Conservation (phyloP, 2,329 filamentous ascomycete species). For the Epichloe hybrida region DNA sequence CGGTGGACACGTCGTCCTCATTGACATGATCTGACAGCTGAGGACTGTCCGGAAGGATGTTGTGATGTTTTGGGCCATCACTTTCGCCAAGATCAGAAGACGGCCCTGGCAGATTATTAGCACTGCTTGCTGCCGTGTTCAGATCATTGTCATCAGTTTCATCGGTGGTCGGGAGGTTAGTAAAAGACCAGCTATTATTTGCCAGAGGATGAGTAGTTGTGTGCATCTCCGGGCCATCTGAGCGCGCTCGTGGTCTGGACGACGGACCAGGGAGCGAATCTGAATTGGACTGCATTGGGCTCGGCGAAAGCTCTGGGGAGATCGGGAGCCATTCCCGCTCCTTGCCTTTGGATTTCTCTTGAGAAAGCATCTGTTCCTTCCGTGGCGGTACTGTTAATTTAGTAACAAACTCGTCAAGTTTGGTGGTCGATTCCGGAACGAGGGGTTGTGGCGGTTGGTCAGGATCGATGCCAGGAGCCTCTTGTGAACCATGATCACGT, state of each 20-base stretch:
- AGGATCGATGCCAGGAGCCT: background rate
- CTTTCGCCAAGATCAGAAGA: background rate
- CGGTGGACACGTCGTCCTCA: background rate
- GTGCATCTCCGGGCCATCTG: constrained; percentile 38
- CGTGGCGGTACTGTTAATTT: background rate
- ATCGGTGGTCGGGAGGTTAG: constrained; percentile 20
- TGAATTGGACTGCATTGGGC: constrained; percentile 3
- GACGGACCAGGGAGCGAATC: constrained; percentile 11
- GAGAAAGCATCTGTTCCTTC: background rate
- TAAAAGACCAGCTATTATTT: constrained; percentile 49
- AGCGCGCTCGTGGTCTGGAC: constrained; percentile 37
- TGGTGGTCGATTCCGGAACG: background rate
- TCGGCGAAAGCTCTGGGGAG: constrained; percentile 4
- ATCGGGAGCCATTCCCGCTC: constrained; percentile 8
- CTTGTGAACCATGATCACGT: constrained; percentile 4
- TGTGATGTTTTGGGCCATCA: background rate
- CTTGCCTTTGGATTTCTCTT: constrained; percentile 14
- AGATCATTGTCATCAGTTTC: constrained; percentile 6
- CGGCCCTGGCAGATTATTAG: background rate
- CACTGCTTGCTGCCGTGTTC: background rate
- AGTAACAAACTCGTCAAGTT: background rate
- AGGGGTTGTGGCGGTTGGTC: background rate
- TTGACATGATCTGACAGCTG: constrained; percentile 1
- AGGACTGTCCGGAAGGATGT: background rate
- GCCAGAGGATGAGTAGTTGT: constrained; percentile 37